A percentile compares a stretch with the other conserved stretches of the same genome.
phyloP scores from a whole-genome alignment of 2,329 filamentous ascomycete species.

The Berkeleyomyces rouxiae region DNA sequence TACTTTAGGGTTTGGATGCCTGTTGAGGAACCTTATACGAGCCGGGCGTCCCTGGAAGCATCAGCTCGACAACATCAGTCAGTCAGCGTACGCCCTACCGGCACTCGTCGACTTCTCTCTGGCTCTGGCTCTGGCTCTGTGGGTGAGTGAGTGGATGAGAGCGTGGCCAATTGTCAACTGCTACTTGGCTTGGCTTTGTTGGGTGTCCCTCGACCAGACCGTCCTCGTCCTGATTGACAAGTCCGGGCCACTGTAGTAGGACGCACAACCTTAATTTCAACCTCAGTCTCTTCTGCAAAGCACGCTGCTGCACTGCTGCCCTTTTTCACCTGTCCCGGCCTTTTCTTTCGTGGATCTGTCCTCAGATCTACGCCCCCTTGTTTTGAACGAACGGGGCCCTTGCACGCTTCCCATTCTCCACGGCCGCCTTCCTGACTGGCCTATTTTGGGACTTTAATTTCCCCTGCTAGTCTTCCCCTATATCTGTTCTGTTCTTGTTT shows the following conservation, averaged over 20 bases:
- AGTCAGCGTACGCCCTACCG: no score
- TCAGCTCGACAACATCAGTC: no score
- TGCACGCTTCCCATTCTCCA: neutral
- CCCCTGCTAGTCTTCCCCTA: neutral
- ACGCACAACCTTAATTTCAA: neutral
- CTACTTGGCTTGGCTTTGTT: no score
- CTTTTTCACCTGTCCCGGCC: neutral
- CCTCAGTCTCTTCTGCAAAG: neutral
- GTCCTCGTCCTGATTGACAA: no score
- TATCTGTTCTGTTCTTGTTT: neutral
- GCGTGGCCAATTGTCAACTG: no score
- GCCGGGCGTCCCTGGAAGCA: no score
- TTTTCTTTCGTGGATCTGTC: neutral
- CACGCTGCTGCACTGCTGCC: neutral
- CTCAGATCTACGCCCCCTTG: constrained; percentile 1
- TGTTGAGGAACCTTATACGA: neutral
- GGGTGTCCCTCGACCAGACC: no score
- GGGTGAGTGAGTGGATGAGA: no score
- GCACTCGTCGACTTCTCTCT: no score
- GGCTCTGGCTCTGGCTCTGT: no score
- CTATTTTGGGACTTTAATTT: constrained; percentile 3
- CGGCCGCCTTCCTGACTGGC: neutral
- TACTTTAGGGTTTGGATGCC: neutral
- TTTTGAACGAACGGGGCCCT: constrained; percentile 1
- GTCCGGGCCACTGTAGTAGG: no score